Percentiles rank a stretch among this genome's conserved stretches.
These are phyloP conservation scores for Neonectria punicea DNA, from an alignment of 2,329 filamentous ascomycete species.

Conservation along the genomic window DNA sequence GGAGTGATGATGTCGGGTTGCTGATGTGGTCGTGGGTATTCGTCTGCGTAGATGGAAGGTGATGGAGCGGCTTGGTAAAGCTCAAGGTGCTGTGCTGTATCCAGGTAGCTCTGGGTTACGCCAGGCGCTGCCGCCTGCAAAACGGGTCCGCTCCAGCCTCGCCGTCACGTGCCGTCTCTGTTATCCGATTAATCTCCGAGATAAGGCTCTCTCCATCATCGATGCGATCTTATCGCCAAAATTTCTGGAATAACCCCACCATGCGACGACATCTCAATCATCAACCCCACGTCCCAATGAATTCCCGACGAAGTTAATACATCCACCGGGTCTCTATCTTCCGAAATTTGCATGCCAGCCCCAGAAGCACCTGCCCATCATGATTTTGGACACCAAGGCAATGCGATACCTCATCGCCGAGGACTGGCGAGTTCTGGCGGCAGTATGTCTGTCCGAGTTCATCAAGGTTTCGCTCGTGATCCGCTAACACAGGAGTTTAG, in stretches of 20 bases:
- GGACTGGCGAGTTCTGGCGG: slow-evolving; percentile 95
- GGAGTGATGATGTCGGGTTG: slow-evolving; percentile 29
- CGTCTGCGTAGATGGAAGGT: slow-evolving; percentile 49
- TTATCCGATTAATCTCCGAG: slow-evolving; percentile 31
- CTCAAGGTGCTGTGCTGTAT: slow-evolving; percentile 43
- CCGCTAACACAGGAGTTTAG: slow-evolving; percentile 59
- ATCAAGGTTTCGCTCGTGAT: slow-evolving; percentile 45
- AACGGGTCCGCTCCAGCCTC: slow-evolving; percentile 43
- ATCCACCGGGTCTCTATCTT: slow-evolving; percentile 1
- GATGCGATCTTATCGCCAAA: slow-evolving; percentile 47
- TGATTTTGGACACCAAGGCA: slow-evolving; percentile 95
- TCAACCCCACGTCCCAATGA: slow-evolving; percentile 37
- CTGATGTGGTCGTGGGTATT: slow-evolving; percentile 36
- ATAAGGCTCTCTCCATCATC: slow-evolving; percentile 37
- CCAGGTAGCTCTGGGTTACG: slow-evolving; percentile 55
- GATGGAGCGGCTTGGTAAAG: slow-evolving; percentile 53
- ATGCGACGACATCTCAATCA: slow-evolving; percentile 28
- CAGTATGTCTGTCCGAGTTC: slow-evolving; percentile 66
- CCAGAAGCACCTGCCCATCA: slow-evolving; percentile 52
- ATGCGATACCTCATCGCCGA: slow-evolving; percentile 92
- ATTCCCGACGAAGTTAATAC: slow-evolving; percentile 14
- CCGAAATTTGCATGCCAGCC: background rate
- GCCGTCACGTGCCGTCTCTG: slow-evolving; percentile 45
- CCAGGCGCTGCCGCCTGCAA: slow-evolving; percentile 57
- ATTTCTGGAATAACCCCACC: slow-evolving; percentile 46